A percentile compares a stretch with the other conserved stretches of the same genome.
phyloP scores from a whole-genome alignment of 805 yeast genomes.

The Maudiozyma serrabonitensis region DNA sequence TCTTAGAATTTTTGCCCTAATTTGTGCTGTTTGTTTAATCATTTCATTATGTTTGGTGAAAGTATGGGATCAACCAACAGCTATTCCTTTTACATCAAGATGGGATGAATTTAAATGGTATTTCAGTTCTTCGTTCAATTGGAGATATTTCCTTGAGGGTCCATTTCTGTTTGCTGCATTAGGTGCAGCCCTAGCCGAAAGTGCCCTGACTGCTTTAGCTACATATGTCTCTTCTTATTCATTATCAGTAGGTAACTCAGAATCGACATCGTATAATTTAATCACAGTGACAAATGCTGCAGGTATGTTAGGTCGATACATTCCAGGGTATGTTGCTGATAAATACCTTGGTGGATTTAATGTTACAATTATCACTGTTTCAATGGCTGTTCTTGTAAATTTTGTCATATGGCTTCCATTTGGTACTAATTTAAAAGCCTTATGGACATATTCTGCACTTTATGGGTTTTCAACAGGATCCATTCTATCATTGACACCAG shows the following conservation, averaged over 20 bases:
- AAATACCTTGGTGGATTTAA: constrained; percentile 43
- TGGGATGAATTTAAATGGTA: constrained; percentile 26
- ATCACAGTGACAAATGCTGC: constrained; percentile 39
- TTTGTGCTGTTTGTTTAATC: constrained; percentile 33
- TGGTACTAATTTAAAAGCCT: constrained; percentile 29
- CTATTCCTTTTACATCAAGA: constrained; percentile 32
- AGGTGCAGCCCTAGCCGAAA: constrained; percentile 39
- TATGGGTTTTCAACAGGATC: constrained; percentile 52
- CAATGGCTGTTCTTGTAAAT: constrained; percentile 29
- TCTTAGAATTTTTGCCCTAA: constrained; percentile 41
- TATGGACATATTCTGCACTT: constrained; percentile 37
- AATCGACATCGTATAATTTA: constrained; percentile 36
- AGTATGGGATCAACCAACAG: constrained; percentile 31
- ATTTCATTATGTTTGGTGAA: constrained; percentile 31
- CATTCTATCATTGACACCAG: constrained; percentile 47
- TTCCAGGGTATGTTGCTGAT: constrained; percentile 39
- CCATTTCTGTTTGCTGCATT: constrained; percentile 36
- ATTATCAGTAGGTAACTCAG: constrained; percentile 36
- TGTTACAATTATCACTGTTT: constrained; percentile 34
- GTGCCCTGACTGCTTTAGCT: constrained; percentile 37
- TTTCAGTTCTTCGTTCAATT: constrained; percentile 21
- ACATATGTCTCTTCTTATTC: constrained; percentile 49
- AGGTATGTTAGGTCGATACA: constrained; percentile 37
- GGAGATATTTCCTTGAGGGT: constrained; percentile 33
- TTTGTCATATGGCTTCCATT: constrained; percentile 36